These are phyloP conservation scores for Phytophthora sp. DNA, from an alignment of 352 stramenopile genomes.

Conservation along the genomic window DNA sequence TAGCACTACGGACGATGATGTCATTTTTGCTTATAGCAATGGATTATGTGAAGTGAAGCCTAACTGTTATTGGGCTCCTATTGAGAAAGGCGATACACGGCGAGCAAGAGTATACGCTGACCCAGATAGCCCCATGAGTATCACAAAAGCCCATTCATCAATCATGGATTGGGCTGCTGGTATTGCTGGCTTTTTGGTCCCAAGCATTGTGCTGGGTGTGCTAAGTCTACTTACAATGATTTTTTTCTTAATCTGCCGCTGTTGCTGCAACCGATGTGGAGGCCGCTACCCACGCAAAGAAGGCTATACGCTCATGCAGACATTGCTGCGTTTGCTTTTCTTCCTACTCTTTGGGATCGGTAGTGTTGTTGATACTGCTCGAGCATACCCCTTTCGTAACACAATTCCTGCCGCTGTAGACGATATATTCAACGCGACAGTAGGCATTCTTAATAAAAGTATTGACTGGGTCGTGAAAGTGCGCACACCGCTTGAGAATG, in stretches of 20 bases:
- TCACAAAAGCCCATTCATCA: slow-evolving; percentile 19
- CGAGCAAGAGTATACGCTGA: slow-evolving; percentile 43
- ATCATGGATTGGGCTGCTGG: slow-evolving; percentile 48
- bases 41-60: slow-evolving; percentile 58
- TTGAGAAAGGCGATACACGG: slow-evolving; percentile 37
- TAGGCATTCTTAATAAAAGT: slow-evolving; percentile 36
- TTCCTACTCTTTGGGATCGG: slow-evolving; percentile 58
- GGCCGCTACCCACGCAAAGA: slow-evolving; percentile 45
- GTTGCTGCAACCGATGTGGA: slow-evolving; percentile 72
- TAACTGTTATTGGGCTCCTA: slow-evolving; percentile 70
- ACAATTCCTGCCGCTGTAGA: slow-evolving; percentile 43
- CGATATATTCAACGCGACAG: slow-evolving; percentile 46
- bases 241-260: slow-evolving; percentile 69
- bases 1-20: slow-evolving; percentile 37
- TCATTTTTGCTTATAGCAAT: slow-evolving; percentile 35
- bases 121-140: slow-evolving; percentile 29
- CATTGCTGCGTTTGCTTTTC: slow-evolving; percentile 57
- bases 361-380: slow-evolving; percentile 41
- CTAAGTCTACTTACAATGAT: slow-evolving; percentile 63
- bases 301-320: slow-evolving; percentile 62
- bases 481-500: slow-evolving; percentile 42
- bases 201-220: slow-evolving; percentile 52
- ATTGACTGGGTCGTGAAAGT: slow-evolving; percentile 46
- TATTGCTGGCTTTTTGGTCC: slow-evolving; percentile 50
- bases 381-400: slow-evolving; percentile 58